A percentile compares a stretch with the other conserved stretches of the same genome.
These are phyloP conservation scores for Fragaria vesca DNA, from an alignment of 306 rosid species.

Conservation along the genomic window DNA sequence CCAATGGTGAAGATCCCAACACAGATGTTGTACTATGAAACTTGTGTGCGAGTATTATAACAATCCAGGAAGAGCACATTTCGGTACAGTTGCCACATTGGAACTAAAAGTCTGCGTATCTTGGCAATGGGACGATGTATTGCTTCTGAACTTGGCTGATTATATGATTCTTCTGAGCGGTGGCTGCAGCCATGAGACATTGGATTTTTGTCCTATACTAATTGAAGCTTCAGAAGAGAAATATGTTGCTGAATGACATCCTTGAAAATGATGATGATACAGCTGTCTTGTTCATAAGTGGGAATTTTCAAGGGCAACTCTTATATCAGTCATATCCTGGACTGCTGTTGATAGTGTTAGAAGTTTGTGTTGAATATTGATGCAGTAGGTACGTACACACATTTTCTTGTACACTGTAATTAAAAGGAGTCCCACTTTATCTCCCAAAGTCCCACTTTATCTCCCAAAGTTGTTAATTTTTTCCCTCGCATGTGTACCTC, in stretches of 20 bases:
- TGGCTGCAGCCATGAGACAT: background rate
- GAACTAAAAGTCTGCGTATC: conserved; percentile 10
- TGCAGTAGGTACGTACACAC: too few species aligned
- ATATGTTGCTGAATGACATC: conserved; percentile 4
- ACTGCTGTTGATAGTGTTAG: too few species aligned
- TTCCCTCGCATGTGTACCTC: too few species aligned
- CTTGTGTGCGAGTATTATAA: conserved; percentile 9
- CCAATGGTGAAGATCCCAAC: conserved; percentile 14
- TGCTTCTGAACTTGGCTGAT: background rate
- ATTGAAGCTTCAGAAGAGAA: background rate
- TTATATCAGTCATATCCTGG: too few species aligned
- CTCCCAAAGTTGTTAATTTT: too few species aligned
- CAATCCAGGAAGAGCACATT: conserved; percentile 11
- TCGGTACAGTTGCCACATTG: conserved; percentile 7
- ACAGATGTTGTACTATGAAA: conserved; percentile 20
- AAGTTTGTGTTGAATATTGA: too few species aligned
- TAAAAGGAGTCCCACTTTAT: too few species aligned
- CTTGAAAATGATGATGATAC: background rate
- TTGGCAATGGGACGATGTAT: conserved; percentile 6
- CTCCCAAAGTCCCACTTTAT: too few species aligned
- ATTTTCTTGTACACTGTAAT: too few species aligned
- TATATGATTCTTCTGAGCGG: background rate
- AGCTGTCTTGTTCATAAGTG: background rate
- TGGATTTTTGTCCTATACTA: background rate
- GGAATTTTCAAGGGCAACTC: too few species aligned